Evolutionary conservation across 2,329 filamentous ascomycete species (phyloP).

Genomic region (Exophiala lecanii-corni): DNA sequence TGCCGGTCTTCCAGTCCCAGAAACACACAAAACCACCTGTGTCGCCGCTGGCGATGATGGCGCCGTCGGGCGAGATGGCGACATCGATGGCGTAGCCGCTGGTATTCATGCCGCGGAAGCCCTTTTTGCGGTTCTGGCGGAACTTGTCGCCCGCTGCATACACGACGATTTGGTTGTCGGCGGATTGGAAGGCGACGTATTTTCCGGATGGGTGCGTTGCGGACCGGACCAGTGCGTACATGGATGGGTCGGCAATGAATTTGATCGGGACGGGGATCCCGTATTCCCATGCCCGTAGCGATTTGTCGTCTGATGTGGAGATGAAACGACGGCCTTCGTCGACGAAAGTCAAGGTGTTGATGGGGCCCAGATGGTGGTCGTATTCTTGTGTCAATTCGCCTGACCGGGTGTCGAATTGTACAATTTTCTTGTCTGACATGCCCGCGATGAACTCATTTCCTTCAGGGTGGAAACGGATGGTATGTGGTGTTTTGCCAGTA

Average conservation of each 20-base stretch:
- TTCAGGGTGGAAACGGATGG: constrained; percentile 87
- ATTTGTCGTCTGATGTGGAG: constrained; percentile 96
- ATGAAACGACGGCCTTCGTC: constrained; percentile 94
- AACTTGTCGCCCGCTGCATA: constrained; percentile 95
- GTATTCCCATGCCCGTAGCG: constrained; percentile 94
- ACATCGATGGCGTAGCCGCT: constrained; percentile 90
- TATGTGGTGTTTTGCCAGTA: constrained; percentile 91
- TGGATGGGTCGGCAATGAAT: constrained; percentile 94
- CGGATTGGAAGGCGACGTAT: constrained; percentile 88
- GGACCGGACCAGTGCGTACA: constrained; percentile 91
- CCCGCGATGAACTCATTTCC: constrained; percentile 89
- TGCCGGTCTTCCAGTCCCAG: constrained; percentile 99
- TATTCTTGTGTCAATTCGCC: constrained; percentile 90
- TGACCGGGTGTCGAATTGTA: constrained; percentile 88
- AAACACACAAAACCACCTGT: constrained; percentile 86
- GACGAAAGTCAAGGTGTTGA: constrained; percentile 96
- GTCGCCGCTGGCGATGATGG: constrained; percentile 84
- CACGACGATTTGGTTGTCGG: constrained; percentile 94
- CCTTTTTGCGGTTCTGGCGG: constrained; percentile 95
- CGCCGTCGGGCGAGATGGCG: constrained; percentile 81
- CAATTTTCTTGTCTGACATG: constrained; percentile 98
- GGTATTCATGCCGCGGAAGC: constrained; percentile 91
- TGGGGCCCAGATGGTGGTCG: constrained; percentile 93
- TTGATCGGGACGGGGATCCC: constrained; percentile 98
- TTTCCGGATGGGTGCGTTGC: constrained; percentile 83